Evolutionary conservation across 306 rosid genomes (phyloP).

Genomic region (Casuarina equisetifolia): DNA sequence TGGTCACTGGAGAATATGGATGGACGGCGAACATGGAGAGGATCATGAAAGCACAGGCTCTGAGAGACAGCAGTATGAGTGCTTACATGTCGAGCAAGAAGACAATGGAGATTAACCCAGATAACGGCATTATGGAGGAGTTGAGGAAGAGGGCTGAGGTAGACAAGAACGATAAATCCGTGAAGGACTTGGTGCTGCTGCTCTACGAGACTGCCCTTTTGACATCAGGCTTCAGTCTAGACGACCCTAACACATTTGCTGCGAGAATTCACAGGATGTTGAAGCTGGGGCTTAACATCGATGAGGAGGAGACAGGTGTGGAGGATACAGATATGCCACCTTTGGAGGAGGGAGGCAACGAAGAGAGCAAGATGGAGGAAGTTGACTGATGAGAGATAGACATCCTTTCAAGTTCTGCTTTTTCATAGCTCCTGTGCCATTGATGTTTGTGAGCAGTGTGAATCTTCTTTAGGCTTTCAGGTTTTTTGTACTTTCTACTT

Average conservation of each 20-base stretch:
- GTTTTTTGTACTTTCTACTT: background rate
- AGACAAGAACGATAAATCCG: conserved; percentile 28
- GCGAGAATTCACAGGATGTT: conserved; percentile 33
- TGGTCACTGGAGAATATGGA: conserved; percentile 31
- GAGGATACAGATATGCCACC: conserved; percentile 12
- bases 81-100: conserved; percentile 40
- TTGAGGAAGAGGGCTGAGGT: conserved; percentile 23
- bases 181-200: conserved; percentile 26
- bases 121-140: conserved; percentile 26
- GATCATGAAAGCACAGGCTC: conserved; percentile 39
- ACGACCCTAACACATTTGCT: conserved; percentile 32
- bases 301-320: conserved; percentile 8
- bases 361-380: conserved; percentile 28
- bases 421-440: background rate
- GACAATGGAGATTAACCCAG: conserved; percentile 40
- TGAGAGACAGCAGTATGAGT: conserved; percentile 29
- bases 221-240: conserved; percentile 35
- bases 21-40: conserved; percentile 45
- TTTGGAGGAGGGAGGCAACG: conserved; percentile 9
- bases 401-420: no score
- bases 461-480: background rate
- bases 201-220: conserved; percentile 26
- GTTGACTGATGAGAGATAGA: conserved; percentile 5
- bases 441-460: background rate
- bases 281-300: conserved; percentile 27